Conservation (phyloP, 202 grass and related monocot genomes). For the Carex arenaria region DNA sequence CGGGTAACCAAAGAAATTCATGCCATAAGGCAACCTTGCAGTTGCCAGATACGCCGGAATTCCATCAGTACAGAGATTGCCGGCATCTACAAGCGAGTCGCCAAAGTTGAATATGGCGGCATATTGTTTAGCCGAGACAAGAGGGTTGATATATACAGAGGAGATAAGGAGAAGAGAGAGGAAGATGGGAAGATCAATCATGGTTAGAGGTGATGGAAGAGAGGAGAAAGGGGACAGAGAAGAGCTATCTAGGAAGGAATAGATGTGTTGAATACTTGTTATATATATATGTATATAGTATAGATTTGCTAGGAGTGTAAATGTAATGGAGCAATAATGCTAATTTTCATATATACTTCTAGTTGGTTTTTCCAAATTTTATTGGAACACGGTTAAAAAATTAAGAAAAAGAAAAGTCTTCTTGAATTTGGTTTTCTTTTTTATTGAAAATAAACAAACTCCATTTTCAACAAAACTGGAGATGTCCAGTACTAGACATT, state of each 20-base stretch:
- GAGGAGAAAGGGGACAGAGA: background rate
- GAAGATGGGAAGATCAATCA: background rate
- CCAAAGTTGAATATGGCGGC: conserved; percentile 85
- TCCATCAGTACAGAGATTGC: conserved; percentile 75
- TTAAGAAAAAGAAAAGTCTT: background rate
- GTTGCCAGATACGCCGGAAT: conserved; percentile 81
- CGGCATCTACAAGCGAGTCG: conserved; percentile 75
- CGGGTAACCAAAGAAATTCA: conserved; percentile 67
- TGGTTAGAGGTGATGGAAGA: background rate
- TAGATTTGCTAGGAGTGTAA: background rate
- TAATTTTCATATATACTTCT: background rate
- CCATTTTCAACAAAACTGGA: background rate
- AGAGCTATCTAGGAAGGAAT: background rate
- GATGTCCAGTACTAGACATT: background rate
- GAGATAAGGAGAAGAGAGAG: conserved; percentile 13
- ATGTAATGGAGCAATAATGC: conserved; percentile 1
- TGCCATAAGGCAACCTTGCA: conserved; percentile 70
- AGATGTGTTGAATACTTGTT: conserved; percentile 3
- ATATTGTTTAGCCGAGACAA: conserved; percentile 23
- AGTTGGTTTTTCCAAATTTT: background rate
- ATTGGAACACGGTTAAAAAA: background rate
- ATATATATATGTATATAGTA: background rate
- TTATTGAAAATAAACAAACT: background rate
- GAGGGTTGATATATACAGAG: background rate
- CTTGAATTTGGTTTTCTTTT: background rate